These are phyloP conservation scores for Exophiala sp. DNA, from an alignment of 2,329 filamentous ascomycete genomes.

Conservation along the genomic window DNA sequence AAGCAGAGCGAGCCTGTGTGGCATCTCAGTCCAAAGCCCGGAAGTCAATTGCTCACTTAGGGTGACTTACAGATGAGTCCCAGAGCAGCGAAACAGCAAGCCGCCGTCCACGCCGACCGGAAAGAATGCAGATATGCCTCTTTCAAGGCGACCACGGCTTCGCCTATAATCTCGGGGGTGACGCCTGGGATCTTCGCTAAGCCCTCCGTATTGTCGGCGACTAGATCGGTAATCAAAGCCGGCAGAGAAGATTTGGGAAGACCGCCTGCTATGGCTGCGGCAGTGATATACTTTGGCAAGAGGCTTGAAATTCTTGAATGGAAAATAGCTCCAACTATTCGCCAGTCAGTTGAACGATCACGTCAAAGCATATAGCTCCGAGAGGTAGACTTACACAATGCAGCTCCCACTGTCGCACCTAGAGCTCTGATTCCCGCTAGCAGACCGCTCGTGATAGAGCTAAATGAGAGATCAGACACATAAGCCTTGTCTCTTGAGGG, in stretches of 20 bases:
- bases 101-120: slow-evolving; percentile 17
- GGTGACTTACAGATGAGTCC: slow-evolving; percentile 6
- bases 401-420: slow-evolving; percentile 17
- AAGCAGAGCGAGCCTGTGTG: slow-evolving; percentile 14
- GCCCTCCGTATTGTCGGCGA: slow-evolving; percentile 1
- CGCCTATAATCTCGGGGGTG: slow-evolving; percentile 15
- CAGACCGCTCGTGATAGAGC: slow-evolving; percentile 19
- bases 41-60: neutral
- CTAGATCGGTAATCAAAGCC: slow-evolving; percentile 14
- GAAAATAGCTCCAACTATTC: slow-evolving; percentile 19
- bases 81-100: slow-evolving; percentile 10
- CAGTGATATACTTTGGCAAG: slow-evolving; percentile 9
- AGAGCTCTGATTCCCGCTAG: slow-evolving; percentile 16
- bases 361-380: neutral
- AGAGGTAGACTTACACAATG: slow-evolving; percentile 16
- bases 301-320: slow-evolving; percentile 13
- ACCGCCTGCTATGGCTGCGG: slow-evolving; percentile 14
- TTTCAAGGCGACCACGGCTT: slow-evolving; percentile 10
- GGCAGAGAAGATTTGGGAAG: slow-evolving; percentile 12
- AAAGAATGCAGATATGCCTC: slow-evolving; percentile 18
- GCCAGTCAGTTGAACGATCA: no score
- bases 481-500: neutral
- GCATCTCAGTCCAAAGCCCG: neutral
- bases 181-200: slow-evolving; percentile 14
- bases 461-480: neutral